Conservation (phyloP, 495 filamentous ascomycete genomes). For the Tuber microsphaerosporum region DNA sequence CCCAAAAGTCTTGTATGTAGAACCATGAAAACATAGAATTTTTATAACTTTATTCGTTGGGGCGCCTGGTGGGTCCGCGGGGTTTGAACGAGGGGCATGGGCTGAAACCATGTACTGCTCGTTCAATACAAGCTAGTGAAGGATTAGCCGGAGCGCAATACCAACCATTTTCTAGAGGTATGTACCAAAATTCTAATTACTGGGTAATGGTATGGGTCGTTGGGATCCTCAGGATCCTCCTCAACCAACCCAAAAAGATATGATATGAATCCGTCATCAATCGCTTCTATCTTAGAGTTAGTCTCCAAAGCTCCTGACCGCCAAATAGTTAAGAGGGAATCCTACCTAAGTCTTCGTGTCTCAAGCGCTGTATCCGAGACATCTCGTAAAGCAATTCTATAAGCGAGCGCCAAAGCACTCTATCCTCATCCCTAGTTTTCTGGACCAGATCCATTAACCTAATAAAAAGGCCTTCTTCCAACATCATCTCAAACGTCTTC, state of each 20-base stretch:
- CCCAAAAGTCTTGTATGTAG: constrained; percentile 83
- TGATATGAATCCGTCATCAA: constrained; percentile 78
- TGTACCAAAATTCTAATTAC: constrained; percentile 83
- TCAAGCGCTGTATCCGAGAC: constrained; percentile 81
- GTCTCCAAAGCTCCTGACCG: constrained; percentile 20
- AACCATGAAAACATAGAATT: constrained; percentile 68
- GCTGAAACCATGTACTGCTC: constrained; percentile 93
- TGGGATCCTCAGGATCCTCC: constrained; percentile 70
- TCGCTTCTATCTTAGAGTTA: constrained; percentile 45
- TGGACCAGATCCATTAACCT: constrained; percentile 77
- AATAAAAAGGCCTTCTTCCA: constrained; percentile 72
- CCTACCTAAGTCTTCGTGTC: constrained; percentile 65
- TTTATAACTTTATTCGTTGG: constrained; percentile 93
- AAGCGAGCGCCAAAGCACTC: constrained; percentile 67
- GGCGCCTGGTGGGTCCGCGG: constrained; percentile 45
- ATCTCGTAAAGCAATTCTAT: constrained; percentile 94
- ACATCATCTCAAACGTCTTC: constrained; percentile 74
- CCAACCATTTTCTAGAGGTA: constrained; percentile 11
- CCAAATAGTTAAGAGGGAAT: constrained; percentile 16
- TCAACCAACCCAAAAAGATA: constrained; percentile 87
- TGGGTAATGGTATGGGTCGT: constrained; percentile 94
- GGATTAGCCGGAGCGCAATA: constrained; percentile 18
- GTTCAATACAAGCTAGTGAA: constrained; percentile 76
- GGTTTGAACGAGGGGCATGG: constrained; percentile 49
- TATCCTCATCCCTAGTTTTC: constrained; percentile 54